Base-by-base conservation (phyloP, 2,329 filamentous ascomycete genomes). In the Blastomyces silverae region DNA sequence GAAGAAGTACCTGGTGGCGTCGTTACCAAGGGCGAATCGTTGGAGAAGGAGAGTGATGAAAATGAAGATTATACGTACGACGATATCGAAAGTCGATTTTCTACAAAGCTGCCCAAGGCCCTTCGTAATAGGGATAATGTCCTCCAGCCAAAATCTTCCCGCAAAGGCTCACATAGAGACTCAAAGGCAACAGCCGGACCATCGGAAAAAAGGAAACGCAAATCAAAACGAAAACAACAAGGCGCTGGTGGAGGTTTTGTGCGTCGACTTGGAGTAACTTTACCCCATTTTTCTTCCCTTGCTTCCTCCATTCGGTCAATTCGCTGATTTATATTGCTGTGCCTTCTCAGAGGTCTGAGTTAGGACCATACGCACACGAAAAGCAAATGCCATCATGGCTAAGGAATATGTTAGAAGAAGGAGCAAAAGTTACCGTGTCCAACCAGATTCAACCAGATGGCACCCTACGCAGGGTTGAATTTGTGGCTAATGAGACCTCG, bases 381-480 rank as follows among this genome's bases (percentile, higher is more conserved):
- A 84, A 87, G 52, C 82, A 84, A 69, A 92, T 92, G 90, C 90
- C 90, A 0, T 77, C 80, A 10, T 89, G 85, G 85, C 81, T 92
- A 0, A 81, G 83, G 20, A 79, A 80, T 17, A 78, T 90, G 67
- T 80, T 93, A 1, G 80, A 86, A 67, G 82, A 81, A 53, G 82
- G 86, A 20, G 84, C 84, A 15, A 83, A 84, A 63, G 78, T 83
- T 44, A 82, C 79, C 37, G 80, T 80, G n/a, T 76, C 80, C 62
- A 87, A 85, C 78, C 76, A 74, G 68, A 74, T 83, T 20, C 74
- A 76, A 37, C 61, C 74, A 1, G 77, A 81, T 67, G 81, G 81
- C 37, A 77, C 72, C 59, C 65, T 81, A 37, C 69, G 74, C 37
- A 79, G 75, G 61, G 74, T 79, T 37, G 77, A 76, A 62, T 74